phyloP scores from a whole-genome alignment of 345 rosid species.

The Litchi chinensis region DNA sequence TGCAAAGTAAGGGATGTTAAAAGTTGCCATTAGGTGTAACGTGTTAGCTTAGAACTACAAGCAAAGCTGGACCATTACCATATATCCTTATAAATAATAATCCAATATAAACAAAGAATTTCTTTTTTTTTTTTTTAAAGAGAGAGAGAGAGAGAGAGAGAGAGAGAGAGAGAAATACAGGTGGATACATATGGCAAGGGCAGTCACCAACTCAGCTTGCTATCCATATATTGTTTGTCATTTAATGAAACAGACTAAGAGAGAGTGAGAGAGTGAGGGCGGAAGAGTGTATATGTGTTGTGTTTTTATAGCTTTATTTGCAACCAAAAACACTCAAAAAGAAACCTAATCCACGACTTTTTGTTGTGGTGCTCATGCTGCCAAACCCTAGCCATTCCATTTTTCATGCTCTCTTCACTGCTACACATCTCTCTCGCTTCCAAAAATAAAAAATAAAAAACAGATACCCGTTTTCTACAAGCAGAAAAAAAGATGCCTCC shows the following conservation, averaged over 20 bases:
- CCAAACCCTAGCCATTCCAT: slow-evolving; percentile 53
- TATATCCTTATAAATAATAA: not conserved
- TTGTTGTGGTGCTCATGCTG: slow-evolving; percentile 63
- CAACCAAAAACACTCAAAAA: slow-evolving; percentile 23
- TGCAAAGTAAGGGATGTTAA: slow-evolving; percentile 55
- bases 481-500: slow-evolving; percentile 51
- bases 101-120: not conserved
- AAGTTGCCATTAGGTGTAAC: slow-evolving; percentile 62
- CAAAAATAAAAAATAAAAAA: slow-evolving; percentile 18
- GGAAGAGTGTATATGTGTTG: not conserved
- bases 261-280: slow-evolving; percentile 15
- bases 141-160: too few relatives aligned
- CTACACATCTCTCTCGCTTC: slow-evolving; percentile 43
- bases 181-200: slow-evolving; percentile 53
- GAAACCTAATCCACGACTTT: slow-evolving; percentile 77
- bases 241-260: slow-evolving; percentile 34
- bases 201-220: slow-evolving; percentile 50
- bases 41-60: slow-evolving; percentile 31
- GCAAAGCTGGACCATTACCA: slow-evolving; percentile 32
- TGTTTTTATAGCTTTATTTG: not conserved
- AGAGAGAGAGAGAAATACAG: slow-evolving; percentile 24
- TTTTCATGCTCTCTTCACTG: slow-evolving; percentile 31
- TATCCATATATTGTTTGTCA: slow-evolving; percentile 48
- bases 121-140: not conserved
- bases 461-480: not conserved